Base-by-base conservation (phyloP, 1,139 yeast species). In the Pichia sp. region DNA sequence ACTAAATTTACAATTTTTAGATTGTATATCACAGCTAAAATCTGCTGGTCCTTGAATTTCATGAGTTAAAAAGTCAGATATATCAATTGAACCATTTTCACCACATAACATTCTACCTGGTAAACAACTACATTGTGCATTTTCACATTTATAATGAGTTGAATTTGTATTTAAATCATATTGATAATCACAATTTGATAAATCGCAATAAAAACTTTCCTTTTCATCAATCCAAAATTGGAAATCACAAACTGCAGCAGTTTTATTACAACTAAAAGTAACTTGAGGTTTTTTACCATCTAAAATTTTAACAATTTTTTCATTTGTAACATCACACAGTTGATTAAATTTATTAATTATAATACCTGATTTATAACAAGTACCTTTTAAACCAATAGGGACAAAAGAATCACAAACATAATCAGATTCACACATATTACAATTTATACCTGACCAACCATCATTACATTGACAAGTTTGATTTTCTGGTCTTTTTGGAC, bases 71-170 rank as follows among this genome's bases (percentile, higher is more conserved):
- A 94, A 92, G 45, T 92, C 97, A 1, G 95, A 83, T 37, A 92
- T 87, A 64, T 92, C 98, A 54, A 92, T 89, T 4, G 96, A 87
- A 0, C 97, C 97, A 10, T 78, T 76, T 58, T 87, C 85, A 30
- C 98, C 98, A 68, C 98, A 92, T 9, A 92, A 71, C 94, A 87
- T 87, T 55, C 89, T 74, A 33, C 79, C 97, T 1, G 97, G 96
- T 30, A 92, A 70, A 68, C 98, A 92, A 54, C 83, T 75, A 65
- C 98, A 92, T 23, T 78, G 68, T 31, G 86, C 87, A 20, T 76
- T 71, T 33, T 82, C 79, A 67, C 98, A 92, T 38, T 73, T 74
- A 61, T 89, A 92, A 53, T 77, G 82, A 0, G 97, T 84, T 7
- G 80, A 63, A 59, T 87, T 87, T 8, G 73, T 64, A n/a, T 61